Base-by-base conservation (phyloP, 2,329 filamentous ascomycete genomes). In the Ceratocystis diversiconidia region DNA sequence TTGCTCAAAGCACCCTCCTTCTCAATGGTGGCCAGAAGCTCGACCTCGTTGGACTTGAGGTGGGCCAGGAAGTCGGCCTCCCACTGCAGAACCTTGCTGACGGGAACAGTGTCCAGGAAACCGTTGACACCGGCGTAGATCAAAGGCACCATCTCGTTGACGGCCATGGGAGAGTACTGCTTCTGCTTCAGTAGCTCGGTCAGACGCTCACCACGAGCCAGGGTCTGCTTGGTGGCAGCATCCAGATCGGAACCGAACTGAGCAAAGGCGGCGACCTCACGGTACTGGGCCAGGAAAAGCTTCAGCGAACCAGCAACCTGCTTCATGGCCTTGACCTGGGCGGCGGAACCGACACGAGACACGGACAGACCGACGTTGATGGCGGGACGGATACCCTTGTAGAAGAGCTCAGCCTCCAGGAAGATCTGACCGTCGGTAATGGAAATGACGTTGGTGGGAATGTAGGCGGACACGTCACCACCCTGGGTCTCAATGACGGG, bases 331-430 rank as follows among this genome's bases (percentile, higher is more conserved):
- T 97, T 99, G 79, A 97, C 86, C 86, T 99, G 94, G 77, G 94
- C 94, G 78, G 94, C 90, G 76, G 94, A 99, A 78, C 94, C 94
- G 87, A 99, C 94, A 90, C 94, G 94, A 73, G 94, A 99, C 74
- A 99, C 94, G 75, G 94, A 99, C 73, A 99, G 90, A 94, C 94
- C 94, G 89, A 99, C 94, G 86, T 99, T 99, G 80, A 99, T 99
- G 82, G 94, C 94, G 74, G 94, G 94, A 76, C 94, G 92, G 80
- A 99, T 82, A 95, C 94, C 94, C 90, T 99, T 99, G 90, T 96
- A 97, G 89, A 97, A 99, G 71, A 97, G 85, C 80, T 99, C 94
- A 72, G 92, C 80, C 82, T 99, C 94, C 83, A 99, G 85, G 90
- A 99, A 99, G 80, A 99, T 97, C 83, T 99, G 94, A 70, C 94